phyloP scores from a whole-genome alignment of 495 filamentous ascomycete genomes.

The Hamigera avellanea region DNA sequence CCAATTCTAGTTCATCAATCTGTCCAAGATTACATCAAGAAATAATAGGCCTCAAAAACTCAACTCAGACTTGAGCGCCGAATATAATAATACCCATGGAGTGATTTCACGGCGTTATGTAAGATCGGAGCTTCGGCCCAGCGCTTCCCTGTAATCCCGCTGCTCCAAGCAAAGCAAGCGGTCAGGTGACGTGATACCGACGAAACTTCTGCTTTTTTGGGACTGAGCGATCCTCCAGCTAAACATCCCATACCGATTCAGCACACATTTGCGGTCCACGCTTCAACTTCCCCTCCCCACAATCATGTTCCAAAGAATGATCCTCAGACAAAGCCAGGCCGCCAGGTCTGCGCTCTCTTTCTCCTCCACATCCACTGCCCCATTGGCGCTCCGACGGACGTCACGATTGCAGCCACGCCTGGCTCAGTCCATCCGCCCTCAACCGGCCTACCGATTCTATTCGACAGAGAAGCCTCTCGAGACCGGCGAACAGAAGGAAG shows the following conservation, averaged over 20 bases:
- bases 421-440: slow-evolving; percentile 14
- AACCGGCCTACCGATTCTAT: slow-evolving; percentile 22
- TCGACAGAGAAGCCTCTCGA: slow-evolving; percentile 32
- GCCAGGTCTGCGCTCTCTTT: slow-evolving; percentile 25
- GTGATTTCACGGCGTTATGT: no score
- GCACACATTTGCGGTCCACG: background rate
- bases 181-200: slow-evolving; percentile 3
- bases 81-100: no score
- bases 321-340: slow-evolving; percentile 33
- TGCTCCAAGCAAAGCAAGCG: background rate
- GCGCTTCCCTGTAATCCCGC: background rate
- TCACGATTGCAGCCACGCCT: slow-evolving; percentile 28
- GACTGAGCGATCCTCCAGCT: slow-evolving; percentile 2
- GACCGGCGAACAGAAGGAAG: slow-evolving; percentile 14
- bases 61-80: no score
- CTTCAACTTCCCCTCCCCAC: slow-evolving; percentile 4
- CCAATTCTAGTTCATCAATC: no score
- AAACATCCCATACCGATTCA: background rate
- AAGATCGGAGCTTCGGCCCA: background rate
- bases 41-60: no score
- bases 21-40: no score
- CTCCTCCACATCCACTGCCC: slow-evolving; percentile 19
- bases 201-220: slow-evolving; percentile 4
- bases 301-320: slow-evolving; percentile 37
- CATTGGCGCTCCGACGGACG: slow-evolving; percentile 25